These are phyloP conservation scores for Candida ulmi DNA, from an alignment of 805 yeast genomes.

Conservation along the genomic window DNA sequence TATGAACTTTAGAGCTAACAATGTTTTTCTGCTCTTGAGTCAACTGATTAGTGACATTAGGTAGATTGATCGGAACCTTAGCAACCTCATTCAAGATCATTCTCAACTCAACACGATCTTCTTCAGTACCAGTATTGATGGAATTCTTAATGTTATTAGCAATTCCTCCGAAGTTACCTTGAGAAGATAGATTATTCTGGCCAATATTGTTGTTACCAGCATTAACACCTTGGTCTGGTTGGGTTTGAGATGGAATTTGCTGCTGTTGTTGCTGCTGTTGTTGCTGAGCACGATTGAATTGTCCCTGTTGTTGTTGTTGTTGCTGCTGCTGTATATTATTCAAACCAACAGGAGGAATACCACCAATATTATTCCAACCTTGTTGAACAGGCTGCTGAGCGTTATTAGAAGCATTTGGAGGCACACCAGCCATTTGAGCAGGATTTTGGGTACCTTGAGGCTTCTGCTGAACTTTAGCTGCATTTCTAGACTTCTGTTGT, in stretches of 20 bases:
- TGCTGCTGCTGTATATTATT: conserved; percentile 3
- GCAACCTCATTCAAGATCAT: conserved; percentile 66
- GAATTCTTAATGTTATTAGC: conserved; percentile 8
- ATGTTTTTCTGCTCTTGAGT: conserved; percentile 58
- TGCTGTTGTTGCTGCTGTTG: too few relatives aligned
- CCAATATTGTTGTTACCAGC: background rate
- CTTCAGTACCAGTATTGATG: conserved; percentile 42
- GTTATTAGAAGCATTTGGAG: background rate
- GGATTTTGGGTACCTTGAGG: too few relatives aligned
- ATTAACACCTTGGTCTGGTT: background rate
- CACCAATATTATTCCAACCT: too few relatives aligned
- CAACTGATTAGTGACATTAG: conserved; percentile 58
- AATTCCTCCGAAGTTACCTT: conserved; percentile 10
- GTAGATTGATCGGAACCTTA: conserved; percentile 56
- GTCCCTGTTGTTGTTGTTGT: conserved; percentile 1
- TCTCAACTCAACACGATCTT: conserved; percentile 55
- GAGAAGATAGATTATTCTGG: conserved; percentile 7
- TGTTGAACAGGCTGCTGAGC: background rate
- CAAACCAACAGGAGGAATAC: background rate
- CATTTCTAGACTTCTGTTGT: too few relatives aligned
- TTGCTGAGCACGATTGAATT: background rate
- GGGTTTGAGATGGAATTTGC: background rate
- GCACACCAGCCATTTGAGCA: too few relatives aligned
- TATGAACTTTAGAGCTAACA: conserved; percentile 49
- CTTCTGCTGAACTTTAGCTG: too few relatives aligned